Evolutionary conservation across 169 alveolate genomes (phyloP).

Genomic region (Perkinsus olseni): DNA sequence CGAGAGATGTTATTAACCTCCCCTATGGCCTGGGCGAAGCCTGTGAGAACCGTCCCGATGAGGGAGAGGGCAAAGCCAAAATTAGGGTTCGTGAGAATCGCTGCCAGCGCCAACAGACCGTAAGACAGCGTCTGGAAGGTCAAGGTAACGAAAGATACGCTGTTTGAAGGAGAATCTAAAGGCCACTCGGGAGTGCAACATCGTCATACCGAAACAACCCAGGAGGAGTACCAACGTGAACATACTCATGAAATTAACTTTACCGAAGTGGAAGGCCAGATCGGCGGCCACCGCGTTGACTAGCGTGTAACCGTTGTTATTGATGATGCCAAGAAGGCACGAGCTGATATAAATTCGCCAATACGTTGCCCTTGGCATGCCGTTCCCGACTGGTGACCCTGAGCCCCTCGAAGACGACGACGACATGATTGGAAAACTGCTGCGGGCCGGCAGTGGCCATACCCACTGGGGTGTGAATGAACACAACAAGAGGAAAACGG

Average conservation of each 20-base stretch:
- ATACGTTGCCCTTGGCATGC: neutral
- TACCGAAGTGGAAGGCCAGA: neutral
- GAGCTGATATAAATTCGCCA: neutral
- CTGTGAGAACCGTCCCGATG: neutral
- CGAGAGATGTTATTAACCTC: neutral
- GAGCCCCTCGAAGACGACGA: neutral
- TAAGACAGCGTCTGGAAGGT: neutral
- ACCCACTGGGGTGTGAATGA: neutral
- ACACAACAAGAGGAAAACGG: neutral
- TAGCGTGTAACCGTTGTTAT: neutral
- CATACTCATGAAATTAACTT: neutral
- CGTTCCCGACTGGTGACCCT: neutral
- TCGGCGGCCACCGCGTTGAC: neutral
- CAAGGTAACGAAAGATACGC: neutral
- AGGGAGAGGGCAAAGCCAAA: neutral
- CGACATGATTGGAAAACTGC: no score
- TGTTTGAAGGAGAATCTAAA: neutral
- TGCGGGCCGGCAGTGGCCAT: no score
- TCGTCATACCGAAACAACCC: neutral
- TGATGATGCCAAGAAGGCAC: neutral
- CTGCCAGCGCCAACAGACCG: neutral
- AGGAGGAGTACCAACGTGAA: neutral
- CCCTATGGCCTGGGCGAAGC: conserved; percentile 1
- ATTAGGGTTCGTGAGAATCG: neutral
- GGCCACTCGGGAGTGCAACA: neutral